phyloP scores from a whole-genome alignment of 805 yeast genomes.

The Pichia scutulata region DNA sequence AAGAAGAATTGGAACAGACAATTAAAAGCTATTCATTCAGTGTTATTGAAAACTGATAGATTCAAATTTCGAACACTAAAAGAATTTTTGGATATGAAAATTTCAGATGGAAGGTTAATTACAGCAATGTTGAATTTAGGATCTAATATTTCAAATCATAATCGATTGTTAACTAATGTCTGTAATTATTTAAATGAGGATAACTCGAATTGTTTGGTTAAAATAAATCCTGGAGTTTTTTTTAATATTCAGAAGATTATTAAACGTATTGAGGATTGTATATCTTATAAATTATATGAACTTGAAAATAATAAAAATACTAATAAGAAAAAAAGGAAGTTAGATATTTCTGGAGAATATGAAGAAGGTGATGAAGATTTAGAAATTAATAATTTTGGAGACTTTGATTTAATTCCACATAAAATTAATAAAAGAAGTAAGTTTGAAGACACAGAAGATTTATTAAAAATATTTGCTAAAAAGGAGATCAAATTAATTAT shows the following conservation, averaged over 20 bases:
- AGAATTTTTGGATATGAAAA: slow-evolving; percentile 14
- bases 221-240: slow-evolving; percentile 13
- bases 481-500: slow-evolving; percentile 17
- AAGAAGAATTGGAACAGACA: slow-evolving; percentile 32
- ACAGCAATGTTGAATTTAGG: slow-evolving; percentile 35
- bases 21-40: slow-evolving; percentile 22
- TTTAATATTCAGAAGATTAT: slow-evolving; percentile 10
- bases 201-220: slow-evolving; percentile 11
- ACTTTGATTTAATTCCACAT: slow-evolving; percentile 9
- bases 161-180: slow-evolving; percentile 28
- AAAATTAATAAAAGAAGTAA: slow-evolving; percentile 1
- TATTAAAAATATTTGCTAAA: slow-evolving; percentile 14
- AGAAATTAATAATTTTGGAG: slow-evolving; percentile 1
- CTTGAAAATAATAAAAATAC: background rate
- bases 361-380: slow-evolving; percentile 5
- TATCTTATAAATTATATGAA: slow-evolving; percentile 4
- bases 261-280: slow-evolving; percentile 11
- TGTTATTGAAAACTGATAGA: slow-evolving; percentile 27
- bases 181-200: slow-evolving; percentile 16
- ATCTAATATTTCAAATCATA: slow-evolving; percentile 35
- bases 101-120: slow-evolving; percentile 25
- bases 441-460: slow-evolving; percentile 21
- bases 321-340: background rate
- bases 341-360: slow-evolving; percentile 5
- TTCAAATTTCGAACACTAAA: slow-evolving; percentile 30